Percentiles rank a stretch among this genome's conserved stretches.
phyloP scores from a whole-genome alignment of 495 filamentous ascomycete genomes.

The Oleoguttula mirabilis region DNA sequence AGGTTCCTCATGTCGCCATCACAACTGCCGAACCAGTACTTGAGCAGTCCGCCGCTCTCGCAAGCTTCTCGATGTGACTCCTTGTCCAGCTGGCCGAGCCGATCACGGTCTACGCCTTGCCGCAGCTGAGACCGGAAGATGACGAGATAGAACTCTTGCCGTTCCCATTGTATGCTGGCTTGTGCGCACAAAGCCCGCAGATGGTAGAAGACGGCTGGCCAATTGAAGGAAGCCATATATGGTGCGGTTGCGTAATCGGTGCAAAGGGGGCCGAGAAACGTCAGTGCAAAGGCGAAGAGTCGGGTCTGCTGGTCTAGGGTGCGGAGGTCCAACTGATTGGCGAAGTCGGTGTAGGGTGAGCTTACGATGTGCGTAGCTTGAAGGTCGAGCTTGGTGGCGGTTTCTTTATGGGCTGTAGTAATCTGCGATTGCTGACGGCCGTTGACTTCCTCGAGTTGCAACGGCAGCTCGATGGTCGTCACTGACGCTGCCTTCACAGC shows the following conservation, averaged over 20 bases:
- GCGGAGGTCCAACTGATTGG: constrained; percentile 60
- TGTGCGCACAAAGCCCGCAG: constrained; percentile 37
- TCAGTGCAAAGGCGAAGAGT: constrained; percentile 60
- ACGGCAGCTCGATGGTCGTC: no score
- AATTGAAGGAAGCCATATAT: constrained; percentile 70
- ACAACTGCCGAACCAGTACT: constrained; percentile 34
- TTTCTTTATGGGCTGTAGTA: no score
- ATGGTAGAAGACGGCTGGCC: constrained; percentile 46
- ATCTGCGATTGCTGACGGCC: no score
- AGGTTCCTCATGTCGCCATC: constrained; percentile 24
- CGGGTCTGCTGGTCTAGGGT: constrained; percentile 50
- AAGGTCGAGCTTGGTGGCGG: no score
- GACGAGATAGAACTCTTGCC: constrained; percentile 64
- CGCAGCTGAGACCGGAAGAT: constrained; percentile 63
- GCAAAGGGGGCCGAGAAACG: constrained; percentile 46
- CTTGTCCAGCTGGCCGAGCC: constrained; percentile 57
- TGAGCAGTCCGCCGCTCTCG: constrained; percentile 67
- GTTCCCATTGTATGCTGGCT: constrained; percentile 46
- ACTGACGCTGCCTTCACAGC: no score
- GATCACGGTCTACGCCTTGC: constrained; percentile 45
- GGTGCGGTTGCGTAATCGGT: constrained; percentile 64
- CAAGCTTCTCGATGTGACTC: constrained; percentile 67
- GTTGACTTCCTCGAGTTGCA: no score
- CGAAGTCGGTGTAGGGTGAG: constrained; percentile 58
- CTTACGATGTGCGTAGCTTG: constrained; percentile 23